A percentile compares a stretch with the other conserved stretches of the same genome.
These are phyloP conservation scores for Corymbia citriodora DNA, from an alignment of 441 rosid genomes.

Conservation along the genomic window DNA sequence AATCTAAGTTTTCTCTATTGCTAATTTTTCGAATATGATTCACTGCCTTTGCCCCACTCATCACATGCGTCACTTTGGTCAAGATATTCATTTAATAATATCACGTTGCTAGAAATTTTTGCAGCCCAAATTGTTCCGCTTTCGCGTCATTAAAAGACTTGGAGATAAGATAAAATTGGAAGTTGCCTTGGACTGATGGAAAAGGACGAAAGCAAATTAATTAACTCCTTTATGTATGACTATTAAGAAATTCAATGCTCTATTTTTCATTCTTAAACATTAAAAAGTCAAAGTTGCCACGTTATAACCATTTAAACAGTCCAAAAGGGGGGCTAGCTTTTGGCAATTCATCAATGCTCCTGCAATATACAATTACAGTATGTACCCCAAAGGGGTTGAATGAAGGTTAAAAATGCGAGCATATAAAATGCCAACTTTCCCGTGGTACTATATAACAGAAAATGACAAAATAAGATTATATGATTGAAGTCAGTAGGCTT, in stretches of 20 bases:
- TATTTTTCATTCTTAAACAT: background rate
- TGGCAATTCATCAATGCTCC: background rate
- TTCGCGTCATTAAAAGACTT: background rate
- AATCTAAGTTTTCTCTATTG: background rate
- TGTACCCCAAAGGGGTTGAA: background rate
- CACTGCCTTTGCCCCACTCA: background rate
- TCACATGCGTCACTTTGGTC: background rate
- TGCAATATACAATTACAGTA: background rate
- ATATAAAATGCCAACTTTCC: background rate
- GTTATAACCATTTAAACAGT: background rate
- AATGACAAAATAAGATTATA: background rate
- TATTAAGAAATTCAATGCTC: background rate
- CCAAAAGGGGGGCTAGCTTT: background rate
- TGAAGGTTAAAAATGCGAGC: background rate
- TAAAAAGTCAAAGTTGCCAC: background rate
- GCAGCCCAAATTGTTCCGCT: background rate
- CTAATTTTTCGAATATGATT: background rate
- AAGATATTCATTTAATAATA: background rate
- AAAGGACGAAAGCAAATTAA: background rate
- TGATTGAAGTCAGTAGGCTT: background rate
- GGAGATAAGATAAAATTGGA: background rate
- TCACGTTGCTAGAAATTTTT: background rate
- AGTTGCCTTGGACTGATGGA: background rate
- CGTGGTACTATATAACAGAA: background rate
- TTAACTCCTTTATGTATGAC: background rate